Base-by-base conservation (phyloP, 192 early-diverging fungal genomes). In the Coemansia sp. region DNA sequence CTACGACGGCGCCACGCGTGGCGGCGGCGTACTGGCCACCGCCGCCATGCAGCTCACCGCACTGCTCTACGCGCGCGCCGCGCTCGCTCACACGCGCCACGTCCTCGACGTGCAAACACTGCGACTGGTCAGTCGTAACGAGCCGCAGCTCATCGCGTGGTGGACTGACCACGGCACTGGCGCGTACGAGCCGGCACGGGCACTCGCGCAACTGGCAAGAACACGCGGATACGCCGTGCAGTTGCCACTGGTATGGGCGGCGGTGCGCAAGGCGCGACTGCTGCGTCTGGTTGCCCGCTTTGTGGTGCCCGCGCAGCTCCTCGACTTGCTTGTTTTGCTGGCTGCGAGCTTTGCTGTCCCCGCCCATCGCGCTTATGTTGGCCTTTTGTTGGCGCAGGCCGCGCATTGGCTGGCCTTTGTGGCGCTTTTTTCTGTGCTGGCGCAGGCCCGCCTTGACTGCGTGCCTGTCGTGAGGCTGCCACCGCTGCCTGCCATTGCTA, bases 1-100 rank as follows among this genome's bases (percentile, higher is more conserved):
- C 1, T 80, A 80, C 31, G 77, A 80, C 53, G 77, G 77, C 2
- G 77, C 72, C 0, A 80, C 77, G 8, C 42, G 72, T 6, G 77
- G 77, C 51, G 77, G 77, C 51, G 77, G 77, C 6, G 68, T 80
- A 22, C 42, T 80, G 54, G 77, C 77, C 0, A 73, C 74, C 0
- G 72, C 56, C 31, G 77, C 71, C 3, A 32, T 80, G 46, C 71
- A 80, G 59, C 25, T 64, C 6, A 59, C 42, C 2, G 68, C 72
- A 6, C 49, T 68, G 6, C 56, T 59, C 14, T 80, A 80, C n/a
- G 69, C 72, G 0, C 64, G 72, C 4, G 77, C 77, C 27, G 60
- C 68, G 15, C 27, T 71, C 17, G 64, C 51, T 0, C 77, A 80
- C 25, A 80, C 77, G 7, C 72, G 68, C 0, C 64, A 65, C 4